Conservation (phyloP, 176 grass and related monocot genomes). For the Elymus sibiricus region DNA sequence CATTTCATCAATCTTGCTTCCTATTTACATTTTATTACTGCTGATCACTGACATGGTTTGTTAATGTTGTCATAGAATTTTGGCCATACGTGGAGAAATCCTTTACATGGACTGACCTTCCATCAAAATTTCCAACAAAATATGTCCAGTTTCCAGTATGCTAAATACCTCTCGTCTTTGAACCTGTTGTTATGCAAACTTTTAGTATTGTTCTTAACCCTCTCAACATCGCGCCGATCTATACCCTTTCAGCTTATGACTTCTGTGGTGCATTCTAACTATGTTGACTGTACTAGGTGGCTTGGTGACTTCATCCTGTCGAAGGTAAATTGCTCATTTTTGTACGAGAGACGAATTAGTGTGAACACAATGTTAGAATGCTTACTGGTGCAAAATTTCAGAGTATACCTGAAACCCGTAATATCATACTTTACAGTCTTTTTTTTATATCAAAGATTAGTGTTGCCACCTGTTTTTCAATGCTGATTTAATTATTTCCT, state of each 20-base stretch:
- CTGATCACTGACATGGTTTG: conserved; percentile 14
- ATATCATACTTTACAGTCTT: background rate
- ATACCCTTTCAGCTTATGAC: conserved; percentile 57
- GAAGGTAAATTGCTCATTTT: conserved; percentile 51
- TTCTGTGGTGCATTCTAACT: conserved; percentile 81
- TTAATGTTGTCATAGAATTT: conserved; percentile 53
- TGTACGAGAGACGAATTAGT: conserved; percentile 12
- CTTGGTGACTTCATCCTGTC: conserved; percentile 95
- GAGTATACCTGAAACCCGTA: background rate
- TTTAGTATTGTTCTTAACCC: background rate
- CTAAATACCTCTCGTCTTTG: conserved; percentile 12
- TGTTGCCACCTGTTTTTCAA: background rate
- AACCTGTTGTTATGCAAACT: conserved; percentile 2
- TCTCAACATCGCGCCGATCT: background rate
- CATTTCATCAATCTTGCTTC: conserved; percentile 1
- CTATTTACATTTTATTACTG: conserved; percentile 6
- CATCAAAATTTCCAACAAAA: conserved; percentile 98
- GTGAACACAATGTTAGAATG: background rate
- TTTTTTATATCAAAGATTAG: background rate
- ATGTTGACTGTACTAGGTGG: conserved; percentile 96
- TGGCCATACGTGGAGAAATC: conserved; percentile 97
- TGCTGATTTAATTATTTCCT: background rate
- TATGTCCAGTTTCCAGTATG: conserved; percentile 91
- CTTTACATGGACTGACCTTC: conserved; percentile 92
- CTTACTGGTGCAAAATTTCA: background rate